Base-by-base conservation (phyloP, 768 basidiomycete species). In the Exidia glandulosa region DNA sequence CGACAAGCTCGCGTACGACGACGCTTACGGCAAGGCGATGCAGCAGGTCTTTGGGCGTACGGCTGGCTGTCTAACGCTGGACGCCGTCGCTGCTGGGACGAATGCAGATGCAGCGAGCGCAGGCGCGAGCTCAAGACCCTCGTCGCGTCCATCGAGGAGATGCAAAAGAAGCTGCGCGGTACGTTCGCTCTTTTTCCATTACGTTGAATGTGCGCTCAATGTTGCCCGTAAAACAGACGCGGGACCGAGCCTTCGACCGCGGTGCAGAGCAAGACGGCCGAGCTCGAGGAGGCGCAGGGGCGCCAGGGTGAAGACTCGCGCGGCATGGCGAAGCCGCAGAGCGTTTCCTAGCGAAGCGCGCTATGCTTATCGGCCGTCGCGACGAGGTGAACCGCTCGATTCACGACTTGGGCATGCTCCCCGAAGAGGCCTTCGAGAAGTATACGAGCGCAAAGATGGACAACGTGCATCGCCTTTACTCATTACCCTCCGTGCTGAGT, bases 11-110 rank as follows among this genome's bases (percentile, higher is more conserved):
- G 78, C 78, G 2, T 98, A 84, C 68, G 87, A 94, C 57, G 75
- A 74, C 0, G 71, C 69, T 23, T 87, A 85, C 67, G 77, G 79
- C 52, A 88, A 88, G 65, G 96, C 96, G 0, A 93, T 98, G 74
- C 85, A 93, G 66, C 96, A 98, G 68, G 94, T 98, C 12, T 99
- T 99, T 64, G 94, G 94, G 36, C 93, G 93, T 73, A 98, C 95
- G 0, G 92, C 94, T 70, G 91, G 98, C 27, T 97, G 95, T 70
- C 83, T 88, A 48, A 92, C 96, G 69, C 81, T 99, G 59, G 87
- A 87, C 9, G 87, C 92, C 63, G 94, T 94, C 27, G 90, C 93
- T 6, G 89, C 90, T n/a, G n/a, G n/a, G n/a, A n/a, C n/a, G n/a
- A n/a, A n/a, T n/a, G n/a, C n/a, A n/a, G n/a, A n/a, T n/a, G n/a